Evolutionary conservation across 768 basidiomycete species (phyloP).

Genomic region (Boletus speciosus): DNA sequence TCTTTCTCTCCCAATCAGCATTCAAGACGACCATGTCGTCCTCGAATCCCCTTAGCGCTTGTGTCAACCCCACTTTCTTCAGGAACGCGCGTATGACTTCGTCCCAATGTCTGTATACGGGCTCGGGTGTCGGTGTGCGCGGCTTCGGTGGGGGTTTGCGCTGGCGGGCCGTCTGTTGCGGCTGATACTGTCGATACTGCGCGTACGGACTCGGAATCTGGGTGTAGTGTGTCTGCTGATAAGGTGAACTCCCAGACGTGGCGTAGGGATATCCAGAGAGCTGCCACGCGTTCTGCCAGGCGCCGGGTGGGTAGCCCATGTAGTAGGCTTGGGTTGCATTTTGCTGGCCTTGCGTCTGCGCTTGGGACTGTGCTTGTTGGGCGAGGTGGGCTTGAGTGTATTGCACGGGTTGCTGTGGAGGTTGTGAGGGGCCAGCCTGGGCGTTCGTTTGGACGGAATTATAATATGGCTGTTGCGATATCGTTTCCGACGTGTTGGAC

Average conservation of each 20-base stretch:
- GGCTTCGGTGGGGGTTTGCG: constrained; percentile 26
- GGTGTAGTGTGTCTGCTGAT: constrained; percentile 33
- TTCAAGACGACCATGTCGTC: constrained; percentile 72
- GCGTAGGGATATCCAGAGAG: constrained; percentile 33
- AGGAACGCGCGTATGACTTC: constrained; percentile 53
- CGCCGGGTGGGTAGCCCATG: constrained; percentile 32
- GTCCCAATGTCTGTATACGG: constrained; percentile 60
- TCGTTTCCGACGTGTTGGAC: constrained; percentile 8
- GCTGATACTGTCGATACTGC: constrained; percentile 34
- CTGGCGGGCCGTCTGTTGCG: constrained; percentile 26
- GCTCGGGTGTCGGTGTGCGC: constrained; percentile 39
- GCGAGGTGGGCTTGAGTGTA: constrained; percentile 20
- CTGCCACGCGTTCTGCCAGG: constrained; percentile 34
- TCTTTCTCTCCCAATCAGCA: constrained; percentile 56
- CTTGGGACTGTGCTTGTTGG: constrained; percentile 19
- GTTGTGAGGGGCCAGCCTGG: constrained; percentile 18
- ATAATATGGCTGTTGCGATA: constrained; percentile 9
- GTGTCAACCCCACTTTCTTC: constrained; percentile 49
- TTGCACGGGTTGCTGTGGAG: constrained; percentile 13
- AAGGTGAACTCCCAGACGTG: constrained; percentile 27
- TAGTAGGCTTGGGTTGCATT: constrained; percentile 30
- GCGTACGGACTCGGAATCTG: constrained; percentile 29
- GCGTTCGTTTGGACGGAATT: constrained; percentile 12
- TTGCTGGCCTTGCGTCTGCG: constrained; percentile 23
- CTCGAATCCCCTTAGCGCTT: constrained; percentile 62